These are phyloP conservation scores for Wickerhamomyces silvicola DNA, from an alignment of 805 yeast species.

Conservation along the genomic window DNA sequence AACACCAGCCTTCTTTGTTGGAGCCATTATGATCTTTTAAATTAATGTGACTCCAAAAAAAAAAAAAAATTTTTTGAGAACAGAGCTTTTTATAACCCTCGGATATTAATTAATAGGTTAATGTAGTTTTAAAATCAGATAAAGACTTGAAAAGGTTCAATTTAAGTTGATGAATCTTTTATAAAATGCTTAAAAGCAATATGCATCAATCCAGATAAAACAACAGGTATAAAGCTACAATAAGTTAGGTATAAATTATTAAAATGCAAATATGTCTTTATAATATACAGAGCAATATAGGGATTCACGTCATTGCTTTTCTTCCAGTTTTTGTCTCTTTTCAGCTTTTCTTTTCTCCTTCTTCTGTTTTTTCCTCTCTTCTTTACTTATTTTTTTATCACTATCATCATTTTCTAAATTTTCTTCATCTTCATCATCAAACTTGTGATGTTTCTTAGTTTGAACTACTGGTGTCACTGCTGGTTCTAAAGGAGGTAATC, in stretches of 20 bases:
- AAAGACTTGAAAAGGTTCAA: too few relatives aligned
- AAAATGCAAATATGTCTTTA: not conserved
- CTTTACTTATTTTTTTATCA: constrained; percentile 1
- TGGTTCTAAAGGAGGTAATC: constrained; percentile 59
- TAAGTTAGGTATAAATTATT: not conserved
- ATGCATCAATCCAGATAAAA: too few relatives aligned
- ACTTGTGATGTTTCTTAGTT: too few relatives aligned
- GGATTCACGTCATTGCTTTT: not conserved
- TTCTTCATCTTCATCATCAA: not conserved
- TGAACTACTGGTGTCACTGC: too few relatives aligned
- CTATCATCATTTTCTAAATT: not conserved
- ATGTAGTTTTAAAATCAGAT: too few relatives aligned
- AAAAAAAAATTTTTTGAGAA: not conserved
- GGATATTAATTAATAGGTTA: too few relatives aligned
- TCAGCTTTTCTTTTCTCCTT: constrained; percentile 2
- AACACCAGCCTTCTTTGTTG: constrained; percentile 61
- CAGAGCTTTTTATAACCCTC: too few relatives aligned
- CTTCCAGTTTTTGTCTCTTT: constrained; percentile 1
- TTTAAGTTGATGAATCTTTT: too few relatives aligned
- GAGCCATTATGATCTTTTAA: constrained; percentile 18
- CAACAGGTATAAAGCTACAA: too few relatives aligned
- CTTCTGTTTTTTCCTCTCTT: constrained; percentile 3
- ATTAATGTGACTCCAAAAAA: not conserved
- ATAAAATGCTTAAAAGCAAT: too few relatives aligned
- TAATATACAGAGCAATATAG: not conserved